Evolutionary conservation across 345 rosid genomes (phyloP).

Genomic region (Rhodamnia argentea): DNA sequence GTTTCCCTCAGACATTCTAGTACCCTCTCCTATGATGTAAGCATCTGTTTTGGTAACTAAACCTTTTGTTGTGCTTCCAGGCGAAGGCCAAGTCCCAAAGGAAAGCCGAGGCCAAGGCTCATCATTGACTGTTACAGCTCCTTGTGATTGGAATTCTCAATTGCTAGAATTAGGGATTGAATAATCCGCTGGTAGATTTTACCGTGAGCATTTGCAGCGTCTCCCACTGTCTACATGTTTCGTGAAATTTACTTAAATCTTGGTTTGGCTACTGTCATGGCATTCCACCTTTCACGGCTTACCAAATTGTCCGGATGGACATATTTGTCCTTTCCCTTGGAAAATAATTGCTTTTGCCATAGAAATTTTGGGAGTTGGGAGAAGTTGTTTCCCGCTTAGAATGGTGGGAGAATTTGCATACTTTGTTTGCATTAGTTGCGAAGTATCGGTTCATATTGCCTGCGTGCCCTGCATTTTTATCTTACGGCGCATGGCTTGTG

Average conservation of each 20-base stretch:
- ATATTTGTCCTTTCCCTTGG: background rate
- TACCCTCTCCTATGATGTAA: background rate
- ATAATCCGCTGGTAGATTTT: background rate
- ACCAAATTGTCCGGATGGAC: background rate
- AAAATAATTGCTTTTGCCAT: background rate
- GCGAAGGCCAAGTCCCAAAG: slow-evolving; percentile 30
- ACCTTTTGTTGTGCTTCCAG: slow-evolving; percentile 9
- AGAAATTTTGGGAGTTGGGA: background rate
- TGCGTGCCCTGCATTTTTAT: background rate
- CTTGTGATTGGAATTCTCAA: slow-evolving; percentile 1
- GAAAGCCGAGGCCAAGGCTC: slow-evolving; percentile 37
- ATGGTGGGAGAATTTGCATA: background rate
- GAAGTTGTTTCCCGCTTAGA: background rate
- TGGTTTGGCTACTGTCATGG: background rate
- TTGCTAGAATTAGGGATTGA: slow-evolving; percentile 2
- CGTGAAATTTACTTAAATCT: background rate
- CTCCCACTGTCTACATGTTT: background rate
- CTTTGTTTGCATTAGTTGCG: background rate
- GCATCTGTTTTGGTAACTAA: background rate
- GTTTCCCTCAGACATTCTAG: background rate
- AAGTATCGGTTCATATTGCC: background rate
- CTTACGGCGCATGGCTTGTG: background rate
- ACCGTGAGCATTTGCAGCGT: background rate
- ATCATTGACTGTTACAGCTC: slow-evolving; percentile 19
- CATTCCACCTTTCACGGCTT: background rate